Conservation (phyloP, 768 basidiomycete species). For the Sporobolomyces phaffii region DNA sequence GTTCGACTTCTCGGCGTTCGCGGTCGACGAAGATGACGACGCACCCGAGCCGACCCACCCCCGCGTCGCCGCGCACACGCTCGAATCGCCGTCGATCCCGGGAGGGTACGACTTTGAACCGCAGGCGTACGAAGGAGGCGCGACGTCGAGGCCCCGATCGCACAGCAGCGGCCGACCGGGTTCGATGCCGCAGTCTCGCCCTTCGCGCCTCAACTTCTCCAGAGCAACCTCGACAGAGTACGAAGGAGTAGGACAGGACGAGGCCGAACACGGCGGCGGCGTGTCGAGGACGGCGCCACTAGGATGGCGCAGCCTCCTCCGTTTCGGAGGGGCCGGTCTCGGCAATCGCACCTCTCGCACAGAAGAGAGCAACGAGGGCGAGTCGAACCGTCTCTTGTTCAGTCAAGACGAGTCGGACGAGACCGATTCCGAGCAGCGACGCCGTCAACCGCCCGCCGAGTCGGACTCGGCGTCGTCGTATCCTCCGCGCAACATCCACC, state of each 20-base stretch:
- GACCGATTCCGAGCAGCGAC: neutral
- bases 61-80: neutral
- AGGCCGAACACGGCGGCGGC: conserved; percentile 45
- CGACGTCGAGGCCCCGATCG: conserved; percentile 40
- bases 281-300: neutral
- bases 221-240: neutral
- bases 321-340: conserved; percentile 7
- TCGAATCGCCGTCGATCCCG: conserved; percentile 44
- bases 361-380: neutral
- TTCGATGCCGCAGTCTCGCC: conserved; percentile 42
- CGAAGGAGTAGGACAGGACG: conserved; percentile 41
- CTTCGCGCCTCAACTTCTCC: neutral
- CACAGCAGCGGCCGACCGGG: too few species aligned
- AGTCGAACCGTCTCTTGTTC: conserved; percentile 30
- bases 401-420: conserved; percentile 28
- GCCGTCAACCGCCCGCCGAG: neutral
- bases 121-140: conserved; percentile 62
- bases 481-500: conserved; percentile 27
- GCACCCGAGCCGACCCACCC: neutral
- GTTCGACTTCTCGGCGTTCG: neutral
- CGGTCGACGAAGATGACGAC: neutral
- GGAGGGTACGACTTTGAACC: conserved; percentile 73
- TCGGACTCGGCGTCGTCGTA: neutral
- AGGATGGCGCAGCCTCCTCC: neutral
- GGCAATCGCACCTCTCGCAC: neutral